Evolutionary conservation across 176 grass and related monocot species (phyloP), one percentile per base, ranked within the genome.

Genomic region (Triticum timopheevii): DNA sequence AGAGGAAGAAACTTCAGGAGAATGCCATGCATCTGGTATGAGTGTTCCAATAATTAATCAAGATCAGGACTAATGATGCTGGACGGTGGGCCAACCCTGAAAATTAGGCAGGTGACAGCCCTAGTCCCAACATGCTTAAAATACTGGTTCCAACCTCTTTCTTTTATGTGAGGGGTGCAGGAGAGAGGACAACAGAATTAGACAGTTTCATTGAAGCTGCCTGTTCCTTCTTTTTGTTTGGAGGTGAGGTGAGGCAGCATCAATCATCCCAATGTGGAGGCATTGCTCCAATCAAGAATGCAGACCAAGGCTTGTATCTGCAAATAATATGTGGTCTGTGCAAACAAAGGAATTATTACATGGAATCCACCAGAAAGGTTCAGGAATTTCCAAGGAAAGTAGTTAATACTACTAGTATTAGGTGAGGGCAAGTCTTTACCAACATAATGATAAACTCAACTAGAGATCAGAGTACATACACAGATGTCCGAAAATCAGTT

Each of bases 171-270:
- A 20, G 27, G 35, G 81, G 82, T 73, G 78, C 82, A 88, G 82
- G 65, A 72, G 39, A 91, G 71, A 88, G 72, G 90, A 91, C 90
- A 91, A 72, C 40, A 79, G 72, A 69, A 72, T 65, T 88, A 83
- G 90, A 85, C 86, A 85, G 40, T 88, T 84, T 61, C 71, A 78
- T 88, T 91, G 90, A 81, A 85, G 71, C 65, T 91, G 50, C 77
- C 44, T 91, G 90, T 88, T 85, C 44, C 86, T 85, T 91, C 86
- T 85, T 85, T 85, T 85, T 91, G 90, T 91, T 88, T 88, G 90
- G 78, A 85, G 70, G 77, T 88, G 88, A 68, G 66, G 58, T 6
- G 24, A 76, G 81, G 76, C 86, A 88, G 85, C 82, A 54, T 62
- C 77, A 85, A 77, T 87, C 82, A 72, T 81, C 77, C 68, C 50